Evolutionary conservation across 495 filamentous ascomycete genomes (phyloP).

Genomic region (Aspergillus baeticus): DNA sequence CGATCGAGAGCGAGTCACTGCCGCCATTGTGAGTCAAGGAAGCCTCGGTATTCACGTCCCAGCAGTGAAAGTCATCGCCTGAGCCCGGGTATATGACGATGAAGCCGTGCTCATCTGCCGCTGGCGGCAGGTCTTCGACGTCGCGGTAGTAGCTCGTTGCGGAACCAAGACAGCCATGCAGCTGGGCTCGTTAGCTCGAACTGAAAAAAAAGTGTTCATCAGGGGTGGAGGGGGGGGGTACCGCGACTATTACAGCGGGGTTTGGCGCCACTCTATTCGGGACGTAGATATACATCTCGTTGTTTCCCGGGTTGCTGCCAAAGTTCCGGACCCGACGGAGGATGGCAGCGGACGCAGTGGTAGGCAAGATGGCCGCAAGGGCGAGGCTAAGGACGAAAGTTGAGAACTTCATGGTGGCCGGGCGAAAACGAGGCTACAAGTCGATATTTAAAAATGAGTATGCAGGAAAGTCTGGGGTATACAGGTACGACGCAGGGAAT

Average conservation of each 20-base stretch:
- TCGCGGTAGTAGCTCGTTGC: constrained; percentile 26
- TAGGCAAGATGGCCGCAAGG: background rate
- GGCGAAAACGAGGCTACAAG: too few species aligned
- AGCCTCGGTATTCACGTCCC: constrained; percentile 49
- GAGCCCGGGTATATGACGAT: constrained; percentile 53
- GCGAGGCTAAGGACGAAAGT: background rate
- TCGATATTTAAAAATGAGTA: too few species aligned
- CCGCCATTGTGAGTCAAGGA: constrained; percentile 53
- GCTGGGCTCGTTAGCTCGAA: background rate
- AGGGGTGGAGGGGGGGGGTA: constrained; percentile 9
- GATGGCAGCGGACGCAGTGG: background rate
- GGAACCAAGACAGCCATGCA: constrained; percentile 24
- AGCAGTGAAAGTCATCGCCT: constrained; percentile 51
- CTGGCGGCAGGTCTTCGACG: constrained; percentile 20
- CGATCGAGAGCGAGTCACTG: constrained; percentile 52
- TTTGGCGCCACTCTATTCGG: constrained; percentile 32
- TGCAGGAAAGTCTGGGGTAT: background rate
- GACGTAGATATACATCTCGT: constrained; percentile 30
- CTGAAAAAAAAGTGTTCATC: background rate
- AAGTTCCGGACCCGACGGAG: constrained; percentile 8
- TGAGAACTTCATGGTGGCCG: too few species aligned
- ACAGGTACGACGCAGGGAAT: too few species aligned
- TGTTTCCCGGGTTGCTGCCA: constrained; percentile 8
- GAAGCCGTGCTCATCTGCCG: constrained; percentile 49
- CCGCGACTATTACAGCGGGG: constrained; percentile 40